phyloP scores from a whole-genome alignment of 768 basidiomycete genomes.

The Collybia sordida region DNA sequence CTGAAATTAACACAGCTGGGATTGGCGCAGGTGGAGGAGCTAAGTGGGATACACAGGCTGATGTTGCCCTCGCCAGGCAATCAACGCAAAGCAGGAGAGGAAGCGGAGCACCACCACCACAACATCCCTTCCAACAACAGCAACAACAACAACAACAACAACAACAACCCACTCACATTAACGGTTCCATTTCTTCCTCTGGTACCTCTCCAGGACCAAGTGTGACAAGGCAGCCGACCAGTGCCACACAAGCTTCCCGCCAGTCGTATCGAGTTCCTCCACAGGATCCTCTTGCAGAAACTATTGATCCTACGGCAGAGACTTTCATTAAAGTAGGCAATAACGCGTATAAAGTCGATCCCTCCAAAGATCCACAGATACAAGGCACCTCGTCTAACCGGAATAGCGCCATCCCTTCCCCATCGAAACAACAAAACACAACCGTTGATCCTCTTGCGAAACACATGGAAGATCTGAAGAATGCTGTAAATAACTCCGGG shows the following conservation, averaged over 20 bases:
- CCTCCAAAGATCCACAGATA: constrained; percentile 62
- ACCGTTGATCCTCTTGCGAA: constrained; percentile 63
- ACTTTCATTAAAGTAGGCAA: constrained; percentile 72
- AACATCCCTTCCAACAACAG: no score
- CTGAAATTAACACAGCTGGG: constrained; percentile 60
- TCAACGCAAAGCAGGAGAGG: constrained; percentile 22
- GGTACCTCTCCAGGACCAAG: constrained; percentile 18
- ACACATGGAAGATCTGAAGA: constrained; percentile 62
- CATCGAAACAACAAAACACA: constrained; percentile 27
- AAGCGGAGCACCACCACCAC: constrained; percentile 8
- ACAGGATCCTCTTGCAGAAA: constrained; percentile 54
- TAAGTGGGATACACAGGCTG: constrained; percentile 34
- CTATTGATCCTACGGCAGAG: constrained; percentile 62
- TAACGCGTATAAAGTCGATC: constrained; percentile 67
- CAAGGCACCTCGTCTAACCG: constrained; percentile 28
- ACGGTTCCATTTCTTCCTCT: constrained; percentile 22
- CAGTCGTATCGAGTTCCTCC: constrained; percentile 22
- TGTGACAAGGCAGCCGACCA: constrained; percentile 20
- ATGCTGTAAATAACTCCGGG: constrained; percentile 42
- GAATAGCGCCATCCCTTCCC: constrained; percentile 19
- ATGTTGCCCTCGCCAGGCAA: constrained; percentile 28
- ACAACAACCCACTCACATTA: constrained; percentile 26
- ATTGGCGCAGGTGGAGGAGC: constrained; percentile 64
- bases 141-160: no score
- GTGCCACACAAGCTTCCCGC: constrained; percentile 16